These are phyloP conservation scores for Colletotrichum cereale DNA, from an alignment of 2,329 filamentous ascomycete genomes.

Conservation along the genomic window DNA sequence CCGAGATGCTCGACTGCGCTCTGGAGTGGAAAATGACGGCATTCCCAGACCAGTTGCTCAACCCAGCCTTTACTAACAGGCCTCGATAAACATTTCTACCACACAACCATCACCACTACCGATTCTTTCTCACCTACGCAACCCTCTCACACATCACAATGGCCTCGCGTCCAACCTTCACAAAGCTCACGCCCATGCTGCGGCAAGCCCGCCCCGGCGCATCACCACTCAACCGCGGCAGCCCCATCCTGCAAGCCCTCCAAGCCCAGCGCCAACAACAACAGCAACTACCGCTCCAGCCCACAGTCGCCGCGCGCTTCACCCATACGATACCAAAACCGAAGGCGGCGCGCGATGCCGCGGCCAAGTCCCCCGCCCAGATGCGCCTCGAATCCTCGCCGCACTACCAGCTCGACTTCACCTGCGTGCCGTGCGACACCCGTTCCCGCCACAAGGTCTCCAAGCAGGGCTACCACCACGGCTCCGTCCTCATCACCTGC, in stretches of 20 bases:
- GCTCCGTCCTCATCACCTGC: constrained; percentile 90
- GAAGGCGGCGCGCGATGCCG: constrained; percentile 35
- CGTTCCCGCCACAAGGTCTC: constrained; percentile 88
- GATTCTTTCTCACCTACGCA: too few relatives aligned
- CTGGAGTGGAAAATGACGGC: constrained; percentile 25
- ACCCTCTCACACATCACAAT: constrained; percentile 12
- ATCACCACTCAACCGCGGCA: constrained; percentile 15
- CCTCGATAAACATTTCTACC: background rate
- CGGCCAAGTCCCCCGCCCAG: constrained; percentile 43
- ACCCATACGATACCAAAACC: constrained; percentile 46
- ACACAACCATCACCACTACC: background rate
- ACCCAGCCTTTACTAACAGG: background rate
- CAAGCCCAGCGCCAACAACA: constrained; percentile 3
- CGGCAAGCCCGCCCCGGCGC: constrained; percentile 27
- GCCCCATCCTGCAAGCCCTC: constrained; percentile 19
- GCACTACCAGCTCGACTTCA: constrained; percentile 90
- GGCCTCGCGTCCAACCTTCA: constrained; percentile 30
- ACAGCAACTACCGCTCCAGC: constrained; percentile 12
- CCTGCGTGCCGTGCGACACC: constrained; percentile 85
- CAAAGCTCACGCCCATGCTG: constrained; percentile 30
- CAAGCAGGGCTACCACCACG: constrained; percentile 95
- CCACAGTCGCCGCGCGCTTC: constrained; percentile 39
- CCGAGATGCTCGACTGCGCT: background rate
- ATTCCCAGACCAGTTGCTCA: constrained; percentile 19
- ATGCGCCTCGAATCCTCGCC: constrained; percentile 61